A percentile compares a stretch with the other conserved stretches of the same genome.
These are phyloP conservation scores for Clausena lansium DNA, from an alignment of 345 rosid species.

Conservation along the genomic window DNA sequence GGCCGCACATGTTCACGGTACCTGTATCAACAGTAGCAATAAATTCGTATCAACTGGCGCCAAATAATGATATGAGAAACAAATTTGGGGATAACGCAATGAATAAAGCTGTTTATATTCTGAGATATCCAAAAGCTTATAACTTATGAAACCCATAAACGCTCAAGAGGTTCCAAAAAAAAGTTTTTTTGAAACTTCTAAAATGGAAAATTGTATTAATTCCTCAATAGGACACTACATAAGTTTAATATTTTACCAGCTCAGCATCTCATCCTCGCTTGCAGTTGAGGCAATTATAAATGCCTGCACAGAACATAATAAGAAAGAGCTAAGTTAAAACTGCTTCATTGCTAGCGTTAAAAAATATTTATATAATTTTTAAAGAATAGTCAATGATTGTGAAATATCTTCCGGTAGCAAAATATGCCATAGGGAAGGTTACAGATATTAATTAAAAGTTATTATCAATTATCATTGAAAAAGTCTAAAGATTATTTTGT, in stretches of 20 bases:
- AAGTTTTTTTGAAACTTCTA: background rate
- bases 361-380: too few relatives aligned
- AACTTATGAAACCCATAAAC: background rate
- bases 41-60: background rate
- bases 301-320: too few relatives aligned
- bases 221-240: constrained; percentile 1
- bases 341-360: too few relatives aligned
- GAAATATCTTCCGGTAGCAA: too few relatives aligned
- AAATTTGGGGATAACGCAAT: background rate
- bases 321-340: too few relatives aligned
- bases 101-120: background rate
- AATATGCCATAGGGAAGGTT: too few relatives aligned
- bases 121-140: background rate
- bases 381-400: too few relatives aligned
- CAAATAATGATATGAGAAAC: background rate
- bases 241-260: constrained; percentile 48
- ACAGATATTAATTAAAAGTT: too few relatives aligned
- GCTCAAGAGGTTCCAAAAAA: background rate
- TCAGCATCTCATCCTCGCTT: too few relatives aligned
- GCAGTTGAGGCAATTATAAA: too few relatives aligned
- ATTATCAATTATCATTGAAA: too few relatives aligned
- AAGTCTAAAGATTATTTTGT: too few relatives aligned
- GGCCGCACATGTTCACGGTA: constrained; percentile 81
- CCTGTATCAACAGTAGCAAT: constrained; percentile 37
- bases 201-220: background rate